Evolutionary conservation across 768 basidiomycete genomes (phyloP).

Genomic region (Panaeolus cyanescens): DNA sequence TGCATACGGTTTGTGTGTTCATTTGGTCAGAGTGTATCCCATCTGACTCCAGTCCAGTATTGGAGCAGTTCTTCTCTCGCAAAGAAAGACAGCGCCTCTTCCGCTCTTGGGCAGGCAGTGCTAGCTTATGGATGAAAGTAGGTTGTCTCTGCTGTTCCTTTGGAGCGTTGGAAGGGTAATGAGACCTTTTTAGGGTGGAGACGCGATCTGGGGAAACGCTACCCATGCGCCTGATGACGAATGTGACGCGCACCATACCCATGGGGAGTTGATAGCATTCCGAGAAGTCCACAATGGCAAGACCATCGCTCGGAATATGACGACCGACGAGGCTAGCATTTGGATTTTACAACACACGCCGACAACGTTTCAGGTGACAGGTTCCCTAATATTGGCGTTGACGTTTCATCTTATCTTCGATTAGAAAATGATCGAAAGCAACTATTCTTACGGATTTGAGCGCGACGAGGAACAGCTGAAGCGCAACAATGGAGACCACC

Average conservation of each 20-base stretch:
- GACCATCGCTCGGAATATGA: constrained; percentile 61
- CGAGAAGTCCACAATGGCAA: constrained; percentile 23
- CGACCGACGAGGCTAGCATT: constrained; percentile 66
- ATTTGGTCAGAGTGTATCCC: background rate
- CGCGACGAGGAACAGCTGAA: constrained; percentile 63
- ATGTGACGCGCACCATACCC: constrained; percentile 52
- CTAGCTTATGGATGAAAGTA: constrained; percentile 93
- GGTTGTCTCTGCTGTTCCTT: background rate
- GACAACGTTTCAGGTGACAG: constrained; percentile 67
- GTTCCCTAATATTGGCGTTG: background rate
- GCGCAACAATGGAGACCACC: constrained; percentile 70
- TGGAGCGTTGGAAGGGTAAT: background rate
- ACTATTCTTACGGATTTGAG: constrained; percentile 92
- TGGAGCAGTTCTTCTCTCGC: constrained; percentile 89
- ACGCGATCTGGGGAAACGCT: constrained; percentile 79
- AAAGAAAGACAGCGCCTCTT: constrained; percentile 89
- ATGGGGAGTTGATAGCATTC: constrained; percentile 87
- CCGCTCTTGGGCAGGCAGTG: constrained; percentile 93
- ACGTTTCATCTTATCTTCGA: background rate
- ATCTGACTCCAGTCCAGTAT: constrained; percentile 43
- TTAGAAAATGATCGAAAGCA: constrained; percentile 78
- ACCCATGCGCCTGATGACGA: constrained; percentile 82
- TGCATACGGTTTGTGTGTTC: constrained; percentile 59
- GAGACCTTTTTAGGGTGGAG: constrained; percentile 62
- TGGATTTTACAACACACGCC: constrained; percentile 89